phyloP scores from a whole-genome alignment of 148 eudicot genomes.

The Diospyros lotus region DNA sequence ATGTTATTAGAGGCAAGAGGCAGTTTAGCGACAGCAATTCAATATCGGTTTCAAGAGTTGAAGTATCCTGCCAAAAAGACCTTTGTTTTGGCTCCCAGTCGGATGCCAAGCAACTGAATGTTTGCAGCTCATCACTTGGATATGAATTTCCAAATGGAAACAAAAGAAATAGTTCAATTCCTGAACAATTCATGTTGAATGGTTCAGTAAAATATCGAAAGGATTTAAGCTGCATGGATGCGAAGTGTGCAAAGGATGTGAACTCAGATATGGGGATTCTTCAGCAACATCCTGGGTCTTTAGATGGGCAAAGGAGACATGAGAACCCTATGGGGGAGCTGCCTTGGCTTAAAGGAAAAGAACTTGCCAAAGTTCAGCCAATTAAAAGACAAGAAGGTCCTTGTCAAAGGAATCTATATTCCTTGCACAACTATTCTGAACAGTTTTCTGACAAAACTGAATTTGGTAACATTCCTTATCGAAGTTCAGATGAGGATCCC shows the following conservation, averaged over 20 bases:
- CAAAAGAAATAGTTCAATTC: neutral
- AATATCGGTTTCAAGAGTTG: neutral
- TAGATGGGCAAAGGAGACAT: constrained; percentile 12
- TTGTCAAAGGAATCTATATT: constrained; percentile 23
- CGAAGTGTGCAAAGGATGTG: neutral
- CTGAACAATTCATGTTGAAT: neutral
- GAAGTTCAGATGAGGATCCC: neutral
- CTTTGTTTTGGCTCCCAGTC: neutral
- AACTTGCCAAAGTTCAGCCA: constrained; percentile 7
- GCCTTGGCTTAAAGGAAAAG: constrained; percentile 21
- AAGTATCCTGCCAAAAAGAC: neutral
- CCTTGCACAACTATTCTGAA: constrained; percentile 22
- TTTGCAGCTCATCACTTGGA: constrained; percentile 6
- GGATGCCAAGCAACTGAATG: constrained; percentile 4
- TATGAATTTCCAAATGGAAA: neutral
- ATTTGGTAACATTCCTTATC: constrained; percentile 3
- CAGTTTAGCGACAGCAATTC: neutral
- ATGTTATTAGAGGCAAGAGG: too few species aligned
- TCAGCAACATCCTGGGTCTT: neutral
- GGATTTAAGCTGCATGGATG: constrained; percentile 1
- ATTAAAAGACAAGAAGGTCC: constrained; percentile 12
- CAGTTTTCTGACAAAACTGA: constrained; percentile 20
- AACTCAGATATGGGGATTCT: neutral
- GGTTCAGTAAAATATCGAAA: neutral
- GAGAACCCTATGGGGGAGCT: constrained; percentile 13